These are phyloP conservation scores for Candida loeiensis DNA, from an alignment of 805 yeast genomes.

Conservation along the genomic window DNA sequence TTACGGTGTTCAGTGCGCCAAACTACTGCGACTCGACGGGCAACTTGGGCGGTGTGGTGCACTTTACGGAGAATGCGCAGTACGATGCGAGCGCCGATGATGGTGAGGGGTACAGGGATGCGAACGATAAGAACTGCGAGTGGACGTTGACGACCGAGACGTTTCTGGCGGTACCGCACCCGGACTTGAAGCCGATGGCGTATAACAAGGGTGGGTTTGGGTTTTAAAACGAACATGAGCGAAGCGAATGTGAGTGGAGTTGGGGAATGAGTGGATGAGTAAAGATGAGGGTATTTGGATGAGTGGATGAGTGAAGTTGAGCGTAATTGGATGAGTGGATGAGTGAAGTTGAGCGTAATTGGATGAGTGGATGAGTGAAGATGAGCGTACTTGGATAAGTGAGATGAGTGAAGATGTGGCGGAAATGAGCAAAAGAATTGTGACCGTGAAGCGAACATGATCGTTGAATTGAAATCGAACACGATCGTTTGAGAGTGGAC, in stretches of 20 bases:
- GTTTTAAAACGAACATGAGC: conserved; percentile 17
- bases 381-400: too few species aligned
- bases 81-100: conserved; percentile 45
- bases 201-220: conserved; percentile 52
- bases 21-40: conserved; percentile 94
- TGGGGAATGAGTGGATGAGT: background rate
- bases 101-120: conserved; percentile 39
- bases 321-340: too few species aligned
- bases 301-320: too few species aligned
- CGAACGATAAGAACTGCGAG: conserved; percentile 38
- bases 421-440: too few species aligned
- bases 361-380: too few species aligned
- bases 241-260: background rate
- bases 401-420: too few species aligned
- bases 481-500: too few species aligned
- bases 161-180: conserved; percentile 84
- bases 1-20: conserved; percentile 98
- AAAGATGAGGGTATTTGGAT: too few species aligned
- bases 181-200: conserved; percentile 92
- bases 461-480: too few species aligned
- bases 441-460: too few species aligned
- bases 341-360: too few species aligned
- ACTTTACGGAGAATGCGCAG: conserved; percentile 49
- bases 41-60: conserved; percentile 85
- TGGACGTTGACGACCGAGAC: conserved; percentile 52